Base-by-base conservation (phyloP, 208 protist species). In the Crithidia fasciculata region DNA sequence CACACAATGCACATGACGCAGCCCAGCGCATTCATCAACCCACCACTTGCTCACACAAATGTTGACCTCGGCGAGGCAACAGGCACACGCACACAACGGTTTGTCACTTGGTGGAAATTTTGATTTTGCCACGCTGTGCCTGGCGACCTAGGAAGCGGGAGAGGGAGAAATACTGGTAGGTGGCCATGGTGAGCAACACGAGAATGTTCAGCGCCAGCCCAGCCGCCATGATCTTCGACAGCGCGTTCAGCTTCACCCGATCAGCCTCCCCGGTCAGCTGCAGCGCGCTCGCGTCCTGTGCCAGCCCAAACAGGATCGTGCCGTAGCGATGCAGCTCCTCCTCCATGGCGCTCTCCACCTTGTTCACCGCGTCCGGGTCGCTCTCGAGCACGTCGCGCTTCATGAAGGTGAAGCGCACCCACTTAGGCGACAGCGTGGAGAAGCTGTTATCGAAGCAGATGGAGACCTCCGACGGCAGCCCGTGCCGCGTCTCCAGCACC, bases 361-460 rank as follows among this genome's bases (percentile, higher is more conserved):
- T 80, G 69, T 74, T 75, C 53, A 83, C 50, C 56, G 76, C 77
- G 50, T 82, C 61, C 13, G 84, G 82, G 75, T 89, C 82, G 8
- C 84, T 55, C 68, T 87, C 82, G 43, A 84, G 67, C 50, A 82
- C 75, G 53, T 88, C 83, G 59, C 76, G 81, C 75, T 89, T 89
- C 58, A 88, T 57, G 40, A 92, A 70, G 49, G 73, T 76, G 74
- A 90, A 90, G 63, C 63, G 45, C 19, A 90, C 70, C 87, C 87
- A 92, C 83, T 90, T 92, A 6, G 87, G 87, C n/a, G 84, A 87
- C 53, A 82, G 0, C 4, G 70, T 72, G 12, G 87, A 88, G 74
- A 90, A 89, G 60, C 58, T 73, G 79, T 92, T 92, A 85, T 90
- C 78, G 68, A 92, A 89, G 76, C 87, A 92, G 50, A 92, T 66